Evolutionary conservation across 2,329 filamentous ascomycete genomes (phyloP), one percentile per base, ranked within the genome.

Genomic region (Fusarium clavum): DNA sequence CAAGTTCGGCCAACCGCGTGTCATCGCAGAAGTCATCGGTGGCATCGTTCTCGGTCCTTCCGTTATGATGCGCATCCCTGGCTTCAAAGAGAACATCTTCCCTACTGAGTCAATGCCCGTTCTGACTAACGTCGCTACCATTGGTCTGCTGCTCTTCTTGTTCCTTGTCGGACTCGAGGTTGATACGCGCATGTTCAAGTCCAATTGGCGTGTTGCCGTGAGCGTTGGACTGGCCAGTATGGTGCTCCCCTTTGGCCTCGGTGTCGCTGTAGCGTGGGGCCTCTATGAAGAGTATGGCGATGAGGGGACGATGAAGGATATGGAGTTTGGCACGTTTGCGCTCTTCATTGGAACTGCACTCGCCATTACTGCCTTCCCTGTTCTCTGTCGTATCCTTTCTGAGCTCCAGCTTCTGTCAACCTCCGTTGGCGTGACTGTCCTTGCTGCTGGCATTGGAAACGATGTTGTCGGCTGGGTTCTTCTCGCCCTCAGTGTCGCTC

Each of bases 381-480:
- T 98, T 1, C 87, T 98, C 14, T 98, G 95, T 77, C 92, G 95
- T 78, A 98, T 98, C 71, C 83, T 98, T 70, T 95, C 94, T 0
- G 94, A 97, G 79, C 84, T 98, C 56, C 96, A 97, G 74, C 84
- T 98, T 52, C 89, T 98, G 7, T 83, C 87, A 57, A 96, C 94
- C 3, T 88, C 91, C 1, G 94, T 97, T 8, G 94, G 94, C 76
- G 88, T 97, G 38, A 97, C 97, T 40, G 92, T 94, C 3, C 85
- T 98, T 11, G 94, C 94, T 5, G 94, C 94, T 8, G 95, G 95
- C 54, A 94, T 98, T 16, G 94, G 93, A 3, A 98, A 98, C 77
- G 95, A 98, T 76, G 94, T 83, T 10, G 71, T 68, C 13, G 81
- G 81, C 61, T 98, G 95, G 95, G 91, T 98, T 70, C 84, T 98